Evolutionary conservation across 768 basidiomycete genomes (phyloP).

Genomic region (Imleria badia): DNA sequence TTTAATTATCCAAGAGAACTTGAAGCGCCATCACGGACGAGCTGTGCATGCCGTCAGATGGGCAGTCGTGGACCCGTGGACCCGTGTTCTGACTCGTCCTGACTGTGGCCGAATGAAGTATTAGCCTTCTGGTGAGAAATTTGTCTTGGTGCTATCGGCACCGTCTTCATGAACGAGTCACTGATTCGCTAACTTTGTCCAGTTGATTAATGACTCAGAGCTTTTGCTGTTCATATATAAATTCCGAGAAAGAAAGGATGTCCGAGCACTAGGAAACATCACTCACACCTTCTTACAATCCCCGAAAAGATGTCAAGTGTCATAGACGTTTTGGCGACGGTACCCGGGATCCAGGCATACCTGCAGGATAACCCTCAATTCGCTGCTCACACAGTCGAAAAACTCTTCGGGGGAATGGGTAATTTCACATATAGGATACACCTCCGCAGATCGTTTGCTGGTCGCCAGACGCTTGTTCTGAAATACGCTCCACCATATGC

Average conservation of each 20-base stretch:
- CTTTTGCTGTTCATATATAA: neutral
- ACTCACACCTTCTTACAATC: neutral
- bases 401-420: conserved; percentile 50
- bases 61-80: too few relatives aligned
- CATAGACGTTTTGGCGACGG: conserved; percentile 27
- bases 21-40: too few relatives aligned
- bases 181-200: neutral
- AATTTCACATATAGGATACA: conserved; percentile 62
- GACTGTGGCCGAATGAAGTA: neutral
- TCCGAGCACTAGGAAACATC: neutral
- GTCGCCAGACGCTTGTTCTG: conserved; percentile 48
- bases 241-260: neutral
- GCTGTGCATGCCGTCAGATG: too few relatives aligned
- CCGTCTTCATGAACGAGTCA: neutral
- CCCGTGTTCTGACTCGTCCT: neutral
- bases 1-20: too few relatives aligned
- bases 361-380: conserved; percentile 46
- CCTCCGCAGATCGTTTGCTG: conserved; percentile 41
- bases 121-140: neutral
- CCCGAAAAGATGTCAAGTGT: conserved; percentile 15
- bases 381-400: conserved; percentile 37
- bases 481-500: conserved; percentile 56
- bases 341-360: conserved; percentile 40
- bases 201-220: conserved; percentile 15
- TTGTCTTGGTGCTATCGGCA: neutral